Evolutionary conservation across 2,329 filamentous ascomycete genomes (phyloP).

Genomic region (Trichoderma sp.): DNA sequence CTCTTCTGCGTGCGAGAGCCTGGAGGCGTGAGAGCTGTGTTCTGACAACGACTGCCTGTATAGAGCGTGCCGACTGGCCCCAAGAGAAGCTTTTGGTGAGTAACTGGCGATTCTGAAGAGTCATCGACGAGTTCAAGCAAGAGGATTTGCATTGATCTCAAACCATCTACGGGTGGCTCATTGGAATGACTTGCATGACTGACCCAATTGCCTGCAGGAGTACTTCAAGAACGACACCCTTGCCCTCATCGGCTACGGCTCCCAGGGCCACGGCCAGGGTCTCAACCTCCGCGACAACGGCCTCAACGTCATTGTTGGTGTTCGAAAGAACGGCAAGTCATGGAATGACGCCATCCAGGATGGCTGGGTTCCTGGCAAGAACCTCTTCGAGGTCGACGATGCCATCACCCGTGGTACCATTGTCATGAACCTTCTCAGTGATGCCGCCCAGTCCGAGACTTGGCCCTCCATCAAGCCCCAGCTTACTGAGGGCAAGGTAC

Average conservation of each 20-base stretch:
- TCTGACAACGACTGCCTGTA: neutral
- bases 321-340: slow-evolving; percentile 95
- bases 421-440: slow-evolving; percentile 98
- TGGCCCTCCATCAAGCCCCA: slow-evolving; percentile 98
- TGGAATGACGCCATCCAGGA: slow-evolving; percentile 98
- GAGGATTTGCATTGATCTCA: neutral
- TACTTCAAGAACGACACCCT: slow-evolving; percentile 99
- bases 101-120: slow-evolving; percentile 31
- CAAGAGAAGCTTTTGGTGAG: slow-evolving; percentile 94
- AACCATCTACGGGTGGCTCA: neutral
- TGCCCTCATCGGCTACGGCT: slow-evolving; percentile 96
- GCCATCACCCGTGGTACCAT: slow-evolving; percentile 91
- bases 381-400: slow-evolving; percentile 97
- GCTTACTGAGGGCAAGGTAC: slow-evolving; percentile 95
- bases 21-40: neutral
- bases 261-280: slow-evolving; percentile 97
- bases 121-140: neutral
- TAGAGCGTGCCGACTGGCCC: slow-evolving; percentile 98
- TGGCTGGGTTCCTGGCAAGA: slow-evolving; percentile 97
- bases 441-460: slow-evolving; percentile 97
- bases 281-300: slow-evolving; percentile 99
- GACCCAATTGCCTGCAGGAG: slow-evolving; percentile 61
- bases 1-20: neutral
- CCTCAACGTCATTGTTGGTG: slow-evolving; percentile 97
- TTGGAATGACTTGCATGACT: slow-evolving; percentile 5